These are phyloP conservation scores for Aspergillus tanneri DNA, from an alignment of 2,329 filamentous ascomycete genomes.

Conservation along the genomic window DNA sequence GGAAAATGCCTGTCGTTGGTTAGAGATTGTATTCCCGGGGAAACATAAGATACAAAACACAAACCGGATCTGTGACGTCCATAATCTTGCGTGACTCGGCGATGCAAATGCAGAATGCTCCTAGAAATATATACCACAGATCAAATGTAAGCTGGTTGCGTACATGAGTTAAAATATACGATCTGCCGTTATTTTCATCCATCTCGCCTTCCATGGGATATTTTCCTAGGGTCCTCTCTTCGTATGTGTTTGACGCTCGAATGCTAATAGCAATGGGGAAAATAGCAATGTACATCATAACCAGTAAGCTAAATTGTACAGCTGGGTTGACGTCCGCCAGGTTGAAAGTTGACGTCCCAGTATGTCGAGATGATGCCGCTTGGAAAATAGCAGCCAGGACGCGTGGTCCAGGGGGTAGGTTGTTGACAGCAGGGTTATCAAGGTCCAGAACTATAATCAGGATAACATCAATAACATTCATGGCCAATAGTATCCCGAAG, in stretches of 20 bases:
- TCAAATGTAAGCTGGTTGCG: constrained; percentile 65
- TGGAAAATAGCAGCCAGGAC: constrained; percentile 60
- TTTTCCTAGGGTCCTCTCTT: constrained; percentile 59
- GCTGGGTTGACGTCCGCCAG: constrained; percentile 54
- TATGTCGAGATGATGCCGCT: constrained; percentile 51
- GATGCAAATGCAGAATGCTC: constrained; percentile 57
- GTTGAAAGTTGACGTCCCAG: constrained; percentile 53
- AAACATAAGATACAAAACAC: neutral
- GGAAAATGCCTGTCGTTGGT: constrained; percentile 42
- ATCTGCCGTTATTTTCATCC: constrained; percentile 27
- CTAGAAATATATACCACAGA: constrained; percentile 63
- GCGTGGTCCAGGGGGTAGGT: constrained; percentile 43
- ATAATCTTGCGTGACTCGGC: constrained; percentile 49
- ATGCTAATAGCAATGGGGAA: constrained; percentile 63
- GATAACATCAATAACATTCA: constrained; percentile 57
- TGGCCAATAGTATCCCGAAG: constrained; percentile 49
- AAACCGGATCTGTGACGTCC: constrained; percentile 27
- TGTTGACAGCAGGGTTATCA: constrained; percentile 50
- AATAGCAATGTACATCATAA: constrained; percentile 67
- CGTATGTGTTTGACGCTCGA: constrained; percentile 61
- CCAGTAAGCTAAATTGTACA: constrained; percentile 59
- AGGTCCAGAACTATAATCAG: constrained; percentile 55
- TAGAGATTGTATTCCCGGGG: neutral
- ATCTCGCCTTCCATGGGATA: constrained; percentile 39
- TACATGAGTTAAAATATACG: constrained; percentile 56